Base-by-base conservation (phyloP, 1,284 basidiomycete genomes). In the Apiotrichum laibachii region DNA sequence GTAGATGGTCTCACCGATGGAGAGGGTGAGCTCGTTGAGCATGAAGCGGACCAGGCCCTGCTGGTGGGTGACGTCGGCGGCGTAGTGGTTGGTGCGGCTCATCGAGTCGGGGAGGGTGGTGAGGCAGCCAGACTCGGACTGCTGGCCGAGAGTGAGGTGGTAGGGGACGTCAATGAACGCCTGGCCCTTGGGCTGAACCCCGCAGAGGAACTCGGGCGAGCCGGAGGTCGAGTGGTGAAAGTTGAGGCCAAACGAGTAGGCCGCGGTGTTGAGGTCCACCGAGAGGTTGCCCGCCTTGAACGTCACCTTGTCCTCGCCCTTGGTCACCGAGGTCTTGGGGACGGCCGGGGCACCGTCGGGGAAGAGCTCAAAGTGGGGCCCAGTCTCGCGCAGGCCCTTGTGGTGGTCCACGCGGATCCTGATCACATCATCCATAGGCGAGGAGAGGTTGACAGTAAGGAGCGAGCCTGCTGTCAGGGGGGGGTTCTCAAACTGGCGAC, bases 1-100 rank as follows among this genome's bases (percentile, higher is more conserved):
- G 71, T 88, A 88, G 16, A 88, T 80, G 33, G 85, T 81, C 74
- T 88, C 87, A 39, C 86, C 87, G 0, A 86, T 86, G 18, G 85
- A 84, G 13, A 87, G 76, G 56, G 84, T 85, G 39, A 89, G 80
- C 75, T 88, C 87, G 11, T 85, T 85, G 61, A 85, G 81, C 60
- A 87, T 81, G 72, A 86, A 88, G 44, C 71, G 46, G 11, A 71
- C 64, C 46, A 65, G 67, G 15, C 60, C 68, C n/a, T 57, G 53
- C 1, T 52, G 43, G 22, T 55, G 48, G 8, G 54, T 56, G 21
- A 52, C 50, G 15, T 53, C 57, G 10, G 55, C 22, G 3, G 59
- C 56, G 5, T 55, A 52, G 54, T 64, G 47, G 33, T 67, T 57
- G 21, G 42, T 19, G 1, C 57, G 60, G 0, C 55, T 37, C 43